Evolutionary conservation across 2,329 filamentous ascomycete species (phyloP).

Genomic region (Dactylonectria macrodidyma): DNA sequence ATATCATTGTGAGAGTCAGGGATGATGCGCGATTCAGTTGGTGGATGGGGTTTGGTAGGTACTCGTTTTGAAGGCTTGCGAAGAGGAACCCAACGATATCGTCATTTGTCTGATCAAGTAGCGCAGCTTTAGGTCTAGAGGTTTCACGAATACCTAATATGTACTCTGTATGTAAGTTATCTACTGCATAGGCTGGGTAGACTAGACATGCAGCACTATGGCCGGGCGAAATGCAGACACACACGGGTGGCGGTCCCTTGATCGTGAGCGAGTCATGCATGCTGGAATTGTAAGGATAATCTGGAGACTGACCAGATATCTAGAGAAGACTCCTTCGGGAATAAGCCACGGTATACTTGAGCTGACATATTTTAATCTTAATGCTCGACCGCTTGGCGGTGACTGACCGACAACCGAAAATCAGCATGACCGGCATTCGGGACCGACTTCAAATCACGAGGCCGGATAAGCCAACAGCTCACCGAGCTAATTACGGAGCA

Average conservation of each 20-base stretch:
- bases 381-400: slow-evolving; percentile 4
- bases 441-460: background rate
- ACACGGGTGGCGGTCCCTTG: slow-evolving; percentile 1
- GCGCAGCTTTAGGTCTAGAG: background rate
- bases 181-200: no score
- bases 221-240: slow-evolving; percentile 14
- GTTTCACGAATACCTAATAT: background rate
- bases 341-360: background rate
- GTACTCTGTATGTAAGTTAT: no score
- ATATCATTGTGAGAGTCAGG: background rate
- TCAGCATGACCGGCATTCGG: slow-evolving; percentile 22
- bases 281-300: slow-evolving; percentile 6
- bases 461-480: slow-evolving; percentile 5
- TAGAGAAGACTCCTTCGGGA: background rate
- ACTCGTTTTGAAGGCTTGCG: background rate
- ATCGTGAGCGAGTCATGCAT: slow-evolving; percentile 22
- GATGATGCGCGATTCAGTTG: background rate
- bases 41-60: background rate
- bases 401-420: background rate
- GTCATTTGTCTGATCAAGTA: background rate
- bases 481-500: background rate
- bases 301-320: slow-evolving; percentile 5
- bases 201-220: background rate
- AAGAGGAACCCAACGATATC: no score
- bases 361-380: background rate